Base-by-base conservation (phyloP, 2,329 filamentous ascomycete genomes). In the Fonsecaea pugnacius region DNA sequence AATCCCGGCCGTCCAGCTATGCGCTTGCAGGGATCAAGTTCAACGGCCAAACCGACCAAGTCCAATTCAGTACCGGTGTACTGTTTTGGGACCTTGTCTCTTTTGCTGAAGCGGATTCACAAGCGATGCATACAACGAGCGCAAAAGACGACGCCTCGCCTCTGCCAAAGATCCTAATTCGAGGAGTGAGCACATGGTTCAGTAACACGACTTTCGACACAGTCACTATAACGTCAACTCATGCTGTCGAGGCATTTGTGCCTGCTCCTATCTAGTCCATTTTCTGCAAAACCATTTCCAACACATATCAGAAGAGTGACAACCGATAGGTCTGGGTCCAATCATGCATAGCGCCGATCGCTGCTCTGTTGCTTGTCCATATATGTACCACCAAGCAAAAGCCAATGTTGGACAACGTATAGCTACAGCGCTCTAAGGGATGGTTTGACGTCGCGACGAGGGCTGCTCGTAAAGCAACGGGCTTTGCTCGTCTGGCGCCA, bases 401-500 rank as follows among this genome's bases (percentile, higher is more conserved):
- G 10, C 10, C 21, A 18, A 14, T 5, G 21, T 48, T 12, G 21
- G 16, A 46, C 21, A 1, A 7, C 21, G n/a, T 5, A 48, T 9
- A 12, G 12, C 21, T 46, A 4, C n/a, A 21, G 40, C 43, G 5
- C 12, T 48, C 43, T 48, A 48, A 14, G 18, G 18, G 21, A 48
- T 12, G 43, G 43, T 48, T 48, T 48, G 43, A 7, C 43, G 18
- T 21, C 43, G 18, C 21, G 43, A 24, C 8, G 43, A 48, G 21
- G 43, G 36, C 46, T 63, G 60, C 21, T 51, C 33, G 24, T 58
- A 46, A 43, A 61, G 24, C 12, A 64, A 40, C 21, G 62, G 62
- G 33, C 62, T 60, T 3, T 36, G 58, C 33, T 64, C 62, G n/a
- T 64, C 57, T 16, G 58, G 62, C 24, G 51, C 62, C 14, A 64